Evolutionary conservation across 192 early-diverging fungal genomes (phyloP), one percentile per base, ranked within the genome.

Genomic region (Coemansia sp.): DNA sequence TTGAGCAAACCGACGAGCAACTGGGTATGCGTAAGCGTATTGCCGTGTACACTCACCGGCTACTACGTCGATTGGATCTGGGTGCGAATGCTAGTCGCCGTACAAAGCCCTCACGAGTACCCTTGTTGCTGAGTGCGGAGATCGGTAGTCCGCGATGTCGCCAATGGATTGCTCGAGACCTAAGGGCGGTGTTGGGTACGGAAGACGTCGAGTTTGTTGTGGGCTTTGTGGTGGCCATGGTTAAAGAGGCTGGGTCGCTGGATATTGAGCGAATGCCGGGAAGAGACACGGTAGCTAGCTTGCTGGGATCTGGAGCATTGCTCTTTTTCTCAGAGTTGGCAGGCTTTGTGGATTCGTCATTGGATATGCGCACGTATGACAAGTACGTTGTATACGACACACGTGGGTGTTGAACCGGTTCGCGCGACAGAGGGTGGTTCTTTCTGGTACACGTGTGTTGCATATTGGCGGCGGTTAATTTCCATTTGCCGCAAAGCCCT

Each of bases 11-110:
- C 6, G 62, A 66, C 0, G 55, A 33, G 3, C 20, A 13, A 2
- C 47, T 73, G 13, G 70, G 76, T 13, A 62, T 69, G 53, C 70
- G 76, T 6, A 78, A 78, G 20, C 76, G 76, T 21, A 43, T 57
- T 21, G 60, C 70, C 11, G 70, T 78, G 5, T 78, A 78, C 36
- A 13, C 33, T 10, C 39, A 73, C 18, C 31, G 28, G 1, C 66
- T 78, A 5, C 41, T 26, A 16, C 76, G 76, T 10, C 50, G 63
- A 20, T 3, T 28, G 35, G 35, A 13, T 8, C 8, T 41, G 6
- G 35, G 47, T 34, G 2, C 13, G 11, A 14, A 20, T 28, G 31
- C 14, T 20, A 28, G 41, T 8, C 31, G 10, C 18, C 23, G 62
- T 0, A n/a, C 31, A 6, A 62, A 42, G 13, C 42, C 47, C 52